Base-by-base conservation (phyloP, 1,284 basidiomycete genomes). In the Austroboletus novae-zelandiae region DNA sequence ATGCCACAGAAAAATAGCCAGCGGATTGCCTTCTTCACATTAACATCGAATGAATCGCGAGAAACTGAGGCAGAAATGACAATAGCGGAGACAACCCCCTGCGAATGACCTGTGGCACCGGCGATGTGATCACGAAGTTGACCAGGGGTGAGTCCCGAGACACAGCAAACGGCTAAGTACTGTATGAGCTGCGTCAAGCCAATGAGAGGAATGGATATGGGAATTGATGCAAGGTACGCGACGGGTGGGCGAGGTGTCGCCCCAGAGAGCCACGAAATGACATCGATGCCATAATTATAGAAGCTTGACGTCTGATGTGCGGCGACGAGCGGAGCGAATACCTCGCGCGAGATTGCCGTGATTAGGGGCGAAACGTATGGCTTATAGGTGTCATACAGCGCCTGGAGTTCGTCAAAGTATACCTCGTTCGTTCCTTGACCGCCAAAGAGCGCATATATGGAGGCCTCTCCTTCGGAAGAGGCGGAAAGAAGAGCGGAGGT, bases 341-440 rank as follows among this genome's bases (percentile, higher is more conserved):
- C 77, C 40, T 87, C 76, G 29, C 74, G 63, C 47, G 88, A 86
- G 58, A 92, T 71, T 41, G 76, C 74, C 20, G 77, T 65, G 59
- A 97, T 72, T 74, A 91, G 83, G 35, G 85, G 73, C 41, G 80
- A 75, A 58, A 96, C 84, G 64, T 93, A 94, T 34, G 94, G 87
- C 58, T 79, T 83, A 79, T 98, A 98, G 53, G 85, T 87, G 72
- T 97, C 88, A 73, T 90, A 96, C 52, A 99, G 84, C 40, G 77
- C 76, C 74, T 97, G 91, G 18, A 99, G 83, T 75, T 98, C 96
- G 68, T 95, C 90, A 69, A 98, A 94, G 76, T 98, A 98, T 57
- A 96, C 90, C 73, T 99, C 96, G 71, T 98, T 98, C 58, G 90
- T 93, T 59, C 96, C 96, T 71, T 99, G 96, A n/a, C 97, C 97